Conservation (phyloP, 1,284 basidiomycete genomes). For the Moesziomyces globuligerus region DNA sequence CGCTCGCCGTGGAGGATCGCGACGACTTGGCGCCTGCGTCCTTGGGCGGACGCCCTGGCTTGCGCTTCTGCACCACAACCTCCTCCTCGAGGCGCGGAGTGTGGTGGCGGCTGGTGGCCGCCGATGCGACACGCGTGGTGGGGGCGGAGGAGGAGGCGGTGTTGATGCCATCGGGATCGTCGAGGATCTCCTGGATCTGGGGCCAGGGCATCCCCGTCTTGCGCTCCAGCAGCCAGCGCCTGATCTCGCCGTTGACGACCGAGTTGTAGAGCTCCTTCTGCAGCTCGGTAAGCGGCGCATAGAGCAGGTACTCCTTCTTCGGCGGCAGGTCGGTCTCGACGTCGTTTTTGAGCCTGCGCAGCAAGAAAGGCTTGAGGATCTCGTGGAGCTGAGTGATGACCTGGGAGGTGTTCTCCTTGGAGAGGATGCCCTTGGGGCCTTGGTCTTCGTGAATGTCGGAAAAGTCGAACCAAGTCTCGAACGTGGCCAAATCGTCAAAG, state of each 20-base stretch:
- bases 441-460: slow-evolving; percentile 51
- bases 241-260: slow-evolving; percentile 51
- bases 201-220: slow-evolving; percentile 54
- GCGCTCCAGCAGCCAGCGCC: slow-evolving; percentile 57
- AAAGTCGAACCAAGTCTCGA: slow-evolving; percentile 79
- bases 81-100: slow-evolving; percentile 4
- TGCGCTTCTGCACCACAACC: slow-evolving; percentile 4
- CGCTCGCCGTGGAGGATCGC: slow-evolving; percentile 25
- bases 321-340: slow-evolving; percentile 62
- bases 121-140: slow-evolving; percentile 25
- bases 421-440: slow-evolving; percentile 54
- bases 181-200: slow-evolving; percentile 49
- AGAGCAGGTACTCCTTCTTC: slow-evolving; percentile 76
- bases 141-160: slow-evolving; percentile 25
- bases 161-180: slow-evolving; percentile 45
- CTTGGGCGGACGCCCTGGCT: slow-evolving; percentile 16
- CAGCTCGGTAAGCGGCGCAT: slow-evolving; percentile 82
- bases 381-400: slow-evolving; percentile 63
- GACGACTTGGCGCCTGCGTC: slow-evolving; percentile 8
- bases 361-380: slow-evolving; percentile 64
- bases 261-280: slow-evolving; percentile 87
- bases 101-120: slow-evolving; percentile 26
- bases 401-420: slow-evolving; percentile 73
- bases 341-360: slow-evolving; percentile 61
- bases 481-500: slow-evolving; percentile 87